Evolutionary conservation across 805 yeast species (phyloP).

Genomic region (Brettanomyces sp.): DNA sequence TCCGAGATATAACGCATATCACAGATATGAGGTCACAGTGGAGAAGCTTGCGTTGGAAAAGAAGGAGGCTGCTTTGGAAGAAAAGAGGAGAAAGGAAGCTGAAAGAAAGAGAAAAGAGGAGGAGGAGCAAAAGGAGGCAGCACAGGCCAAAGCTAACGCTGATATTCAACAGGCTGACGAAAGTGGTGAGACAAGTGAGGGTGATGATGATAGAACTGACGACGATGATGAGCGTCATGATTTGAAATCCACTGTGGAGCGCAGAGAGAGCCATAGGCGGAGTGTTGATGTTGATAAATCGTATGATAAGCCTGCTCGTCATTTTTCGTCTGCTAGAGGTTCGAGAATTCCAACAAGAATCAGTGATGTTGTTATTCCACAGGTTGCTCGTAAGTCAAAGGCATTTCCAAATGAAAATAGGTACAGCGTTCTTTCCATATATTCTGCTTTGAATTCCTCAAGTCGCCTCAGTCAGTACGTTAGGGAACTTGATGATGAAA

Average conservation of each 20-base stretch:
- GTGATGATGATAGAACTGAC: constrained; percentile 2
- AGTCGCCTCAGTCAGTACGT: constrained; percentile 43
- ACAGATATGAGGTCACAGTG: constrained; percentile 27
- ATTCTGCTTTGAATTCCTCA: constrained; percentile 59
- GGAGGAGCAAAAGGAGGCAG: constrained; percentile 5
- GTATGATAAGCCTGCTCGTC: constrained; percentile 2
- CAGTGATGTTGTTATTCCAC: constrained; percentile 60
- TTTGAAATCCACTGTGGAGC: neutral
- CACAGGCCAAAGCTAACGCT: constrained; percentile 4
- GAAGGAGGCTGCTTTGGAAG: constrained; percentile 10
- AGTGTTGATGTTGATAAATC: constrained; percentile 2
- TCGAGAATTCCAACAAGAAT: constrained; percentile 37
- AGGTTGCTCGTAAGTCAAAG: constrained; percentile 59
- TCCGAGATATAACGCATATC: constrained; percentile 46
- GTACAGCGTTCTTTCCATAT: constrained; percentile 60
- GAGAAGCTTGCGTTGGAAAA: constrained; percentile 21
- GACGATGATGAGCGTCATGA: constrained; percentile 17
- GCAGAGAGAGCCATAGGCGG: neutral
- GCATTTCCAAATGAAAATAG: constrained; percentile 57
- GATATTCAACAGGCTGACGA: constrained; percentile 1
- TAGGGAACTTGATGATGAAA: constrained; percentile 17
- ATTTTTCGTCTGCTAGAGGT: constrained; percentile 13
- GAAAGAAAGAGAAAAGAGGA: constrained; percentile 6
- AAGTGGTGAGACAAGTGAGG: constrained; percentile 6
- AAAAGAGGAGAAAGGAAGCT: constrained; percentile 9